phyloP scores from a whole-genome alignment of 2,329 filamentous ascomycete species.

The Coniella vitis region DNA sequence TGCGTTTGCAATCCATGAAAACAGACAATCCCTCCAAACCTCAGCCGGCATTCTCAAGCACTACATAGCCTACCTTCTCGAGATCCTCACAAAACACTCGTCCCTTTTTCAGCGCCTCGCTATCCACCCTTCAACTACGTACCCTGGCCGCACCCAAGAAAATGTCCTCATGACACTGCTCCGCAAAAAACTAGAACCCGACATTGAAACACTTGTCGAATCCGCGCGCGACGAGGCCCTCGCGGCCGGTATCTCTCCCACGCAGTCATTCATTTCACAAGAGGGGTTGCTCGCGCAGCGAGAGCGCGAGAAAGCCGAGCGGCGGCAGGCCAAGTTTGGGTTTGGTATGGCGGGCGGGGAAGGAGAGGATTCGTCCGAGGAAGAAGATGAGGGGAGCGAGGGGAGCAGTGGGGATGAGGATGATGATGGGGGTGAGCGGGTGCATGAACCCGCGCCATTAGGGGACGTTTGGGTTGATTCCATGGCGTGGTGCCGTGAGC shows the following conservation, averaged over 20 bases:
- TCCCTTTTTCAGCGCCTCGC: conserved; percentile 64
- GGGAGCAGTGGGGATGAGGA: conserved; percentile 20
- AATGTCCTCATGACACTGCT: conserved; percentile 61
- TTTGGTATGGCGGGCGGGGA: conserved; percentile 20
- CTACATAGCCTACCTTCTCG: conserved; percentile 61
- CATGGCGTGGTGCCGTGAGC: conserved; percentile 24
- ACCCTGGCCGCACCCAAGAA: conserved; percentile 63
- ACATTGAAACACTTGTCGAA: conserved; percentile 66
- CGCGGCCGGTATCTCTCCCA: conserved; percentile 24
- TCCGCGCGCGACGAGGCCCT: conserved; percentile 47
- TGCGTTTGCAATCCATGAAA: neutral
- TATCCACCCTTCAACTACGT: conserved; percentile 70
- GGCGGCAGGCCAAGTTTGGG: conserved; percentile 30
- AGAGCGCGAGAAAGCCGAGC: conserved; percentile 9
- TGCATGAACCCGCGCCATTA: conserved; percentile 27
- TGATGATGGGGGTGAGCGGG: conserved; percentile 34
- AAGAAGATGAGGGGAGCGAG: conserved; percentile 31
- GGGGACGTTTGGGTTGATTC: conserved; percentile 32
- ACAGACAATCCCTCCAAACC: conserved; percentile 64
- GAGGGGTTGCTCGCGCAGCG: conserved; percentile 51
- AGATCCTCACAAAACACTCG: conserved; percentile 57
- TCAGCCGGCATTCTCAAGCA: conserved; percentile 64
- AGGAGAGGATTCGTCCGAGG: conserved; percentile 22
- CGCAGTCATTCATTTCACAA: conserved; percentile 21
- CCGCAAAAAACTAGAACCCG: conserved; percentile 76